phyloP scores from a whole-genome alignment of 768 basidiomycete species.

The Boletus rex-veris region DNA sequence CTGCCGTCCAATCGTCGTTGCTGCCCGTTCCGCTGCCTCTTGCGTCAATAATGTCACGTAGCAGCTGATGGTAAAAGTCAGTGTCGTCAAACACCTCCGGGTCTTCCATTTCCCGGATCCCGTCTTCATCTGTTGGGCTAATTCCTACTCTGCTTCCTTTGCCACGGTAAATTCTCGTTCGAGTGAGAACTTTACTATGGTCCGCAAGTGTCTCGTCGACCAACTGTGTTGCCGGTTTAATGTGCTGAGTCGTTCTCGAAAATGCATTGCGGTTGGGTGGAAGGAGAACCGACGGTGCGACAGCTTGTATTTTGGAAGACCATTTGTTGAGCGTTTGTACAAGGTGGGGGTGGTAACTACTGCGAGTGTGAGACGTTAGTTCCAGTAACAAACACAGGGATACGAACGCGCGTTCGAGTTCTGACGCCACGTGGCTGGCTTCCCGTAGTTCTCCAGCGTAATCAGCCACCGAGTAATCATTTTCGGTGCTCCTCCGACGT shows the following conservation, averaged over 20 bases:
- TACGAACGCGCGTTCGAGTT: constrained; percentile 54
- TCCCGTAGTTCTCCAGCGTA: constrained; percentile 35
- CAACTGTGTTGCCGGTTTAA: constrained; percentile 67
- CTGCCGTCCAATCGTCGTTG: constrained; percentile 58
- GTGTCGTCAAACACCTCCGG: constrained; percentile 77
- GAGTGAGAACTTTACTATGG: constrained; percentile 52
- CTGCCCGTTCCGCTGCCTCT: constrained; percentile 42
- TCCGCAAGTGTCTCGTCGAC: constrained; percentile 72
- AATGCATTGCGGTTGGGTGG: constrained; percentile 72
- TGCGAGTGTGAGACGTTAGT: constrained; percentile 2
- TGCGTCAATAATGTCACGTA: constrained; percentile 88
- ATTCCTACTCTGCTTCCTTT: constrained; percentile 44
- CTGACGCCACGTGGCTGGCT: constrained; percentile 39
- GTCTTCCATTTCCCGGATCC: constrained; percentile 35
- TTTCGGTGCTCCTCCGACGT: constrained; percentile 43
- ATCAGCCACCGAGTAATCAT: constrained; percentile 2
- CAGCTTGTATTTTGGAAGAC: constrained; percentile 94
- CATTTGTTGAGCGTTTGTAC: constrained; percentile 85
- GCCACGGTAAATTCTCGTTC: constrained; percentile 57
- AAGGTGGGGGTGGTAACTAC: constrained; percentile 64
- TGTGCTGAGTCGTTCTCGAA: constrained; percentile 50
- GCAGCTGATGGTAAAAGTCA: constrained; percentile 89
- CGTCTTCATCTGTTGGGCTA: constrained; percentile 31
- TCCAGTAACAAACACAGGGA: background rate
- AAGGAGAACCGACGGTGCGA: constrained; percentile 72